Conservation (phyloP, 2,329 filamentous ascomycete genomes). For the Exophiala bonariae region DNA sequence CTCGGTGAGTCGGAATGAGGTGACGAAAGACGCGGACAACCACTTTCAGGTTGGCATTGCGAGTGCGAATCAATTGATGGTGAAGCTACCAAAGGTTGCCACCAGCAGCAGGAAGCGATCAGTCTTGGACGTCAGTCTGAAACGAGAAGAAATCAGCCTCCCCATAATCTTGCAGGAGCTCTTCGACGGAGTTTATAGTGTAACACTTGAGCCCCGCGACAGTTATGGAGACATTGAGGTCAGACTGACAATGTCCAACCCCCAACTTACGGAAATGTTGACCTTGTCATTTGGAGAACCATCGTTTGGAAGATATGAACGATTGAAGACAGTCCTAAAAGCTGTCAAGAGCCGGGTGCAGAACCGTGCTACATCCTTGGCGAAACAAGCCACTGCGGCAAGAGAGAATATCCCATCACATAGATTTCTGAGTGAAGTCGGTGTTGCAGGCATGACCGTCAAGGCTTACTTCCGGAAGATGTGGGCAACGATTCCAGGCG, state of each 20-base stretch:
- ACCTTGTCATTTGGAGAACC: constrained; percentile 44
- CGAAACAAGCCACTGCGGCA: neutral
- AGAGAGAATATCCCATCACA: too few species aligned
- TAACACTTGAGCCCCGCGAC: constrained; percentile 51
- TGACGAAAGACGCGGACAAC: constrained; percentile 7
- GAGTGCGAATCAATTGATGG: constrained; percentile 12
- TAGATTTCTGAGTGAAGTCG: too few species aligned
- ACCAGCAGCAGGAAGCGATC: constrained; percentile 39
- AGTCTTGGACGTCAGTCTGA: constrained; percentile 51
- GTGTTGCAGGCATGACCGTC: too few species aligned
- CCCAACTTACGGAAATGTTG: constrained; percentile 35
- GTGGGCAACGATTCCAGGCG: too few species aligned
- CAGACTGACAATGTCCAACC: constrained; percentile 42
- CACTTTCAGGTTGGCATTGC: constrained; percentile 19
- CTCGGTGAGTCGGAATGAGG: neutral
- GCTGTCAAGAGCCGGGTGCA: constrained; percentile 36
- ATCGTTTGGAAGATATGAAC: constrained; percentile 47
- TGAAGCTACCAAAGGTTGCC: constrained; percentile 16
- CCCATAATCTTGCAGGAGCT: constrained; percentile 50
- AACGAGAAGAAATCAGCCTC: constrained; percentile 41
- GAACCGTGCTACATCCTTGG: neutral
- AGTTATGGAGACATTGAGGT: constrained; percentile 51
- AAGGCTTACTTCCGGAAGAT: too few species aligned
- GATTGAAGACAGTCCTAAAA: constrained; percentile 44
- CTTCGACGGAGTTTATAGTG: constrained; percentile 54